Base-by-base conservation (phyloP, 2,329 filamentous ascomycete genomes). In the Paramyrothecium sp. region DNA sequence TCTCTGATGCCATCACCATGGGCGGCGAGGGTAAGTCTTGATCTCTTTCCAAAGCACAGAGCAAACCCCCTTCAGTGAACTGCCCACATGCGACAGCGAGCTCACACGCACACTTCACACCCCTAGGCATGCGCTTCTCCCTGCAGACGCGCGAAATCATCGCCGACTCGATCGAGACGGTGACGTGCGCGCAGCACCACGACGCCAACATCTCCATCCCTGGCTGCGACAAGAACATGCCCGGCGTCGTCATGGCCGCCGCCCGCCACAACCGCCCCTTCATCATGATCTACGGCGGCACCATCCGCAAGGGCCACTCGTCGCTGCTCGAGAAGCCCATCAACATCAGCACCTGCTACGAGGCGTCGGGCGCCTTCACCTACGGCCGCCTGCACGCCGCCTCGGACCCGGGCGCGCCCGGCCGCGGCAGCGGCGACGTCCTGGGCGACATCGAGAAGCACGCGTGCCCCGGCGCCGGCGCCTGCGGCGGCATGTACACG, bases 181-280 rank as follows among this genome's bases (percentile, higher is more conserved):
- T 97, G 44, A 97, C 92, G 1, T 94, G 89, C 71, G 94, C 91
- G 5, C 93, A 97, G 71, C 89, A 90, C 65, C 92, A 97, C 73
- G 94, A 97, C 71, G 94, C 92, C 58, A 96, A 93, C 73, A 93
- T 97, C 71, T 88, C 91, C 30, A 94, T 97, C 65, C 92, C 94
- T 0, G 93, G 93, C 12, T 97, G 93, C 72, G 93, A 97, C 78
- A 97, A 97, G 84, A 97, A 97, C 73, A 97, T 97, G 94, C 93
- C 93, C 0, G 93, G 93, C 61, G 89, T 91, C 17, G 81, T 95
- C 61, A 97, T 97, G 88, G 92, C 90, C 0, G 92, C 95, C 69
- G 91, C 91, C 16, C 85, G 94, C 57, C 91, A 96, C 75, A 97
- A 97, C 75, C 85, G 94, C 11, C 94, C 94, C 3, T 95, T 92